A percentile compares a stretch with the other conserved stretches of the same genome.
These are phyloP conservation scores for Verticillium nubilum DNA, from an alignment of 2,329 filamentous ascomycete species.

Conservation along the genomic window DNA sequence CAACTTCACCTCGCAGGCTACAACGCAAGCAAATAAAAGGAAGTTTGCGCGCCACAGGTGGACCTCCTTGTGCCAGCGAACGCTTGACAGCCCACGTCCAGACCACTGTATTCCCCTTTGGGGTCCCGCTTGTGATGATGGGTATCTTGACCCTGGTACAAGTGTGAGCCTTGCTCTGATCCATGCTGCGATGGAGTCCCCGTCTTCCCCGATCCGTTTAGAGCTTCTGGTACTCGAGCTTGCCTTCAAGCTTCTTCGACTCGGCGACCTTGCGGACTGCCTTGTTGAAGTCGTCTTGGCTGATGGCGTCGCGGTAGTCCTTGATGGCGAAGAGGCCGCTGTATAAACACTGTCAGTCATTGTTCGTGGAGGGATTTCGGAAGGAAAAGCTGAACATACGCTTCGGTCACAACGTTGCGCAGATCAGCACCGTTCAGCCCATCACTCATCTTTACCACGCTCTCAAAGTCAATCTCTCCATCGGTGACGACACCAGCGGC, in stretches of 20 bases:
- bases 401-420: constrained; percentile 96
- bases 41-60: neutral
- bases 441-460: constrained; percentile 99
- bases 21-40: neutral
- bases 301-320: constrained; percentile 92
- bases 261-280: constrained; percentile 96
- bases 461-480: constrained; percentile 97
- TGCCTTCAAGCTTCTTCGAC: constrained; percentile 97
- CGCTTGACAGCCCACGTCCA: neutral
- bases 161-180: neutral
- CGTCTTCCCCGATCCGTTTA: constrained; percentile 34
- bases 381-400: constrained; percentile 56
- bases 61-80: neutral
- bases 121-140: neutral
- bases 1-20: neutral
- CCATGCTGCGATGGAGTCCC: neutral
- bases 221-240: constrained; percentile 95
- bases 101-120: neutral
- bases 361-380: neutral
- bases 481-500: constrained; percentile 79
- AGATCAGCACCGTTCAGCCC: constrained; percentile 96
- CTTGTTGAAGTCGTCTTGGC: constrained; percentile 99
- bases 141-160: neutral
- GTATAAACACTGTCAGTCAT: constrained; percentile 4
- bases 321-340: constrained; percentile 97